A percentile compares a stretch with the other conserved stretches of the same genome.
phyloP scores from a whole-genome alignment of 1,284 basidiomycete genomes.

The Cryptococcus sp. region DNA sequence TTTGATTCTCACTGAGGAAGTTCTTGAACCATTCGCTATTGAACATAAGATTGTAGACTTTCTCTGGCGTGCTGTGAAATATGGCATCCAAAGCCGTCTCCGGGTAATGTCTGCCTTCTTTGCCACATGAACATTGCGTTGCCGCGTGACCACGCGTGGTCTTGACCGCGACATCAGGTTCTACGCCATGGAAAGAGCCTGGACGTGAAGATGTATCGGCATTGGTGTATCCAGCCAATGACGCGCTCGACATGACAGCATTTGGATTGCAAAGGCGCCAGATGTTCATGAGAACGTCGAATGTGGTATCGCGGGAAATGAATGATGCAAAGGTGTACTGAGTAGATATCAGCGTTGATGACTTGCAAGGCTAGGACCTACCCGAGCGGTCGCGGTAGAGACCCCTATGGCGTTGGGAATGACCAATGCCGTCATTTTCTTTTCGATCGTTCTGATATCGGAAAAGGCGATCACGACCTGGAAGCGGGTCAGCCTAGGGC shows the following conservation, averaged over 20 bases:
- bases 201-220: slow-evolving; percentile 25
- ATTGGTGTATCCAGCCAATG: slow-evolving; percentile 22
- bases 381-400: slow-evolving; percentile 68
- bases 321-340: slow-evolving; percentile 96
- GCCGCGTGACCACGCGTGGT: slow-evolving; percentile 43
- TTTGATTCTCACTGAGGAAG: slow-evolving; percentile 86
- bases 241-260: slow-evolving; percentile 54
- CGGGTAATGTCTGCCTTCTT: slow-evolving; percentile 68
- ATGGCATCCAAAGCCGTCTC: slow-evolving; percentile 76
- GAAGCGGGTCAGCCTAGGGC: not conserved
- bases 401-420: slow-evolving; percentile 98
- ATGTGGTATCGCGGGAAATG: slow-evolving; percentile 92
- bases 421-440: slow-evolving; percentile 97
- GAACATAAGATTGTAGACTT: slow-evolving; percentile 95
- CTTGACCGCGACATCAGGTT: slow-evolving; percentile 6
- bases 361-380: slow-evolving; percentile 22
- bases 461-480: slow-evolving; percentile 89
- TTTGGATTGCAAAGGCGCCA: slow-evolving; percentile 89
- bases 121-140: slow-evolving; percentile 76
- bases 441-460: slow-evolving; percentile 87
- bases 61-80: slow-evolving; percentile 87
- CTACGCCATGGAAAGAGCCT: slow-evolving; percentile 29
- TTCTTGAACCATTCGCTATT: slow-evolving; percentile 93
- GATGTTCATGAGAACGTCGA: slow-evolving; percentile 93
- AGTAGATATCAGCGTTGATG: slow-evolving; percentile 21